Percentiles rank a stretch among this genome's conserved stretches.
These are phyloP conservation scores for Fusarium sp. DNA, from an alignment of 2,329 filamentous ascomycete species.

Conservation along the genomic window DNA sequence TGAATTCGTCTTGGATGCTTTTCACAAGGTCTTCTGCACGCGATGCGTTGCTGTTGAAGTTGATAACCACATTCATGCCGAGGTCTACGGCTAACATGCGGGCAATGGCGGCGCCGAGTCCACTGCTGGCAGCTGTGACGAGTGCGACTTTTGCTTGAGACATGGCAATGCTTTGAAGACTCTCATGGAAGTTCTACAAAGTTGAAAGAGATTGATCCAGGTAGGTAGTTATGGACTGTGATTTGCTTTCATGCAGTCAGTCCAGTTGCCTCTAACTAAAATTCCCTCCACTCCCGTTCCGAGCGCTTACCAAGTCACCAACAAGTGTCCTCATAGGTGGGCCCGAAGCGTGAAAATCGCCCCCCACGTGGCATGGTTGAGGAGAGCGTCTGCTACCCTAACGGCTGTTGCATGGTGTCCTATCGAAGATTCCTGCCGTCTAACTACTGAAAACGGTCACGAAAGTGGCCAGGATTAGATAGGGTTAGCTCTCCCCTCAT, in stretches of 20 bases:
- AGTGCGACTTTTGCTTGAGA: not conserved
- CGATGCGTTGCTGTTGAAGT: not conserved
- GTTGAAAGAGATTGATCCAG: not conserved
- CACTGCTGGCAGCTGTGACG: not conserved
- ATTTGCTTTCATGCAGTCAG: not conserved
- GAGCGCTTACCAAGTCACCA: not conserved
- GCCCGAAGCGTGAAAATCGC: not conserved
- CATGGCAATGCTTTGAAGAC: not conserved
- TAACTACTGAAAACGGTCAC: too few relatives aligned
- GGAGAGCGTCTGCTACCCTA: not conserved
- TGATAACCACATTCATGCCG: slow-evolving; percentile 2
- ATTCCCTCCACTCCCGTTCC: not conserved
- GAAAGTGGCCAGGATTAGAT: too few relatives aligned
- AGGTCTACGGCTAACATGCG: not conserved
- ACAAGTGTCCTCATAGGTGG: not conserved
- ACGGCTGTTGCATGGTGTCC: not conserved
- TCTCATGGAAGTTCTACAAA: not conserved
- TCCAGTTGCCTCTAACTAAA: not conserved
- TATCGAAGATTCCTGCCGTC: too few relatives aligned
- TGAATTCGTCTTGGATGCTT: not conserved
- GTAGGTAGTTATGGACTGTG: not conserved
- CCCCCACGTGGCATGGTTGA: not conserved
- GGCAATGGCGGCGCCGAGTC: not conserved
- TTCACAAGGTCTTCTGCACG: not conserved
- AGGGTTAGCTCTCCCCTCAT: too few relatives aligned